Base-by-base conservation (phyloP, 352 stramenopile species). In the Pythium scleroteichum region DNA sequence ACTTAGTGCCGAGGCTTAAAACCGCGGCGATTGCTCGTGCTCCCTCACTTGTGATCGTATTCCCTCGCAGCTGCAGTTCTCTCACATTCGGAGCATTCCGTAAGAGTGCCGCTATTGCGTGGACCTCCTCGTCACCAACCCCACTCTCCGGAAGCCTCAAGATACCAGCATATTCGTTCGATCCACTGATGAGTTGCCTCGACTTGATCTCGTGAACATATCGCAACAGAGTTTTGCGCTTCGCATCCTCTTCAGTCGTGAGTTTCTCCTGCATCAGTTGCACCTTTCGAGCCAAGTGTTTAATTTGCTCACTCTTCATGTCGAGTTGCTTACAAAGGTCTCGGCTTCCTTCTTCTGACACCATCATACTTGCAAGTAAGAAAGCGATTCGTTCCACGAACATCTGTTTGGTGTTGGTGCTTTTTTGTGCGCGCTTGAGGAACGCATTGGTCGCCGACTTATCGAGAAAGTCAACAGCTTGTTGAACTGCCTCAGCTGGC, bases 181-280 rank as follows among this genome's bases (percentile, higher is more conserved):
- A 8, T 19, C 27, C 26, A 23, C 23, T 42, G 48, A 80, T 58
- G 1, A 66, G 6, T 38, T 73, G 66, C 10, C 61, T 44, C 8
- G 90, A 86, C 64, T 98, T 98, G 33, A 98, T 90, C 53, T 96
- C 88, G 47, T 98, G 90, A 9, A 98, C 90, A 63, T 98, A 99
- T 24, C 95, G 82, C 29, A 98, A 67, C 35, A 99, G 75, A 16
- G 94, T 98, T 46, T 97, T 90, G 29, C 95, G 86, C 72, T 98
- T 98, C 13, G 95, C 96, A 46, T 99, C 96, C 71, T 98, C 95
- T 66, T 98, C 95, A 12, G 66, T 73, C 3, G 81, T 88, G 29
- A 98, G 71, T 27, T 83, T 78, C 45, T 96, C 85, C 54, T 98
- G 90, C 51, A 96, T 71, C 52, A 80, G 75, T 63, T 73, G 76